A percentile compares a stretch with the other conserved stretches of the same genome.
These are phyloP conservation scores for Cladophialophora bantiana DNA, from an alignment of 2,329 filamentous ascomycete genomes.

Conservation along the genomic window DNA sequence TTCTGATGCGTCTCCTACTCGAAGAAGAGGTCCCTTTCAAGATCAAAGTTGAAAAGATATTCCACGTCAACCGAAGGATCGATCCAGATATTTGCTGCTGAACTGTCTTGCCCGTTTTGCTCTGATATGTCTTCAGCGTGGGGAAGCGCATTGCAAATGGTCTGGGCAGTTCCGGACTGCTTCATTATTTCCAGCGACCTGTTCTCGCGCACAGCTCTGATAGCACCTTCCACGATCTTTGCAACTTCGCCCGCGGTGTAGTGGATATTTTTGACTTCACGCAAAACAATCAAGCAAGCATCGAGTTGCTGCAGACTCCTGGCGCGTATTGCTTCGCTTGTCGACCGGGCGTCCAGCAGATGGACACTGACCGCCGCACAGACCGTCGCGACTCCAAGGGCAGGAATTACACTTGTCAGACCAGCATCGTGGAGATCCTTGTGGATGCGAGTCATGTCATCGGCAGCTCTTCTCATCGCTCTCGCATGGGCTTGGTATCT, in stretches of 20 bases:
- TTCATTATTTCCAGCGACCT: not conserved
- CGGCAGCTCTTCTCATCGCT: constrained; percentile 11
- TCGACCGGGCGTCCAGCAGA: constrained; percentile 15
- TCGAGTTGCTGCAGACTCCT: constrained; percentile 13
- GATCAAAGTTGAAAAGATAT: not conserved
- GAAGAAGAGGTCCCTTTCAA: constrained; percentile 2
- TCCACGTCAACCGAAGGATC: not conserved
- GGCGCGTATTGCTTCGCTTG: not conserved
- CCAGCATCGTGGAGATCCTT: constrained; percentile 1
- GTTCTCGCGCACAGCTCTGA: not conserved
- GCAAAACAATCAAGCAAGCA: constrained; percentile 8
- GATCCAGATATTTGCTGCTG: not conserved
- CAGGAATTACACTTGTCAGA: constrained; percentile 13
- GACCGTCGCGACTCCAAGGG: constrained; percentile 6
- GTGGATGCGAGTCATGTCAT: constrained; percentile 20
- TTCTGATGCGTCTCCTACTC: not conserved
- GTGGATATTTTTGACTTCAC: constrained; percentile 14
- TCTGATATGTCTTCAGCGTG: not conserved
- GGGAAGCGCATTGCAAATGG: not conserved
- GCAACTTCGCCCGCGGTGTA: constrained; percentile 16
- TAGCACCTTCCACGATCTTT: constrained; percentile 9
- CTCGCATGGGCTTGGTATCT: constrained; percentile 13
- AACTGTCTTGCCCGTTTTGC: not conserved
- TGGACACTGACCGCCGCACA: constrained; percentile 22
- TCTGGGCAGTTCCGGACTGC: not conserved